Evolutionary conservation across 148 eudicot species (phyloP).

Genomic region (Hydrangea macrophylla): DNA sequence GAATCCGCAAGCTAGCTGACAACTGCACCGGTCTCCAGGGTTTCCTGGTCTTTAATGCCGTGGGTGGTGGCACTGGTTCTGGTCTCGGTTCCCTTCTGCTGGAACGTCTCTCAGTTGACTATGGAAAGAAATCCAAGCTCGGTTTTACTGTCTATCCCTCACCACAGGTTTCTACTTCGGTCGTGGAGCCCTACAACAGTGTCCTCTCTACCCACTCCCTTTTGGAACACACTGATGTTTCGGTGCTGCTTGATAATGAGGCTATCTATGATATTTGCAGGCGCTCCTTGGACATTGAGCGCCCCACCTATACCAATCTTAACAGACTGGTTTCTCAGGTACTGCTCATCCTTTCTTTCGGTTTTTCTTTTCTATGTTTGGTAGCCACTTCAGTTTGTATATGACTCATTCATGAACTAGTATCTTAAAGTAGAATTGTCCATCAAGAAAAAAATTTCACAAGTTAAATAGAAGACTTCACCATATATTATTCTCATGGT

Average conservation of each 20-base stretch:
- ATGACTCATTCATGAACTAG: no score
- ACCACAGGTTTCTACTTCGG: constrained; percentile 29
- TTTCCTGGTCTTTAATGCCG: constrained; percentile 27
- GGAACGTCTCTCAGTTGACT: constrained; percentile 28
- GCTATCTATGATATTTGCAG: constrained; percentile 29
- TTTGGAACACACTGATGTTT: constrained; percentile 31
- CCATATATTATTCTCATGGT: no score
- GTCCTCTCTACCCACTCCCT: constrained; percentile 31
- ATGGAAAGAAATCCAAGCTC: constrained; percentile 28
- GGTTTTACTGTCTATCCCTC: constrained; percentile 31
- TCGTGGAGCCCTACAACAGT: constrained; percentile 32
- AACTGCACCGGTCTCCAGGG: constrained; percentile 34
- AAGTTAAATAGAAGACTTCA: no score
- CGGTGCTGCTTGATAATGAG: constrained; percentile 27
- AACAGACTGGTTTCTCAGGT: constrained; percentile 32
- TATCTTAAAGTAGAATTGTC: no score
- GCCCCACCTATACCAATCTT: constrained; percentile 32
- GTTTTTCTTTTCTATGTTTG: no score
- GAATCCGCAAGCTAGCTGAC: constrained; percentile 30
- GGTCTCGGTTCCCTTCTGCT: constrained; percentile 31
- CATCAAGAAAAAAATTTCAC: no score
- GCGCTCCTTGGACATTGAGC: constrained; percentile 27
- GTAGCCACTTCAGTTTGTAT: no score
- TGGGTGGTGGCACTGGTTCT: constrained; percentile 35
- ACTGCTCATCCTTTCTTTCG: neutral